Conservation (phyloP, 2,329 filamentous ascomycete species). For the Xylariaceae sp. region DNA sequence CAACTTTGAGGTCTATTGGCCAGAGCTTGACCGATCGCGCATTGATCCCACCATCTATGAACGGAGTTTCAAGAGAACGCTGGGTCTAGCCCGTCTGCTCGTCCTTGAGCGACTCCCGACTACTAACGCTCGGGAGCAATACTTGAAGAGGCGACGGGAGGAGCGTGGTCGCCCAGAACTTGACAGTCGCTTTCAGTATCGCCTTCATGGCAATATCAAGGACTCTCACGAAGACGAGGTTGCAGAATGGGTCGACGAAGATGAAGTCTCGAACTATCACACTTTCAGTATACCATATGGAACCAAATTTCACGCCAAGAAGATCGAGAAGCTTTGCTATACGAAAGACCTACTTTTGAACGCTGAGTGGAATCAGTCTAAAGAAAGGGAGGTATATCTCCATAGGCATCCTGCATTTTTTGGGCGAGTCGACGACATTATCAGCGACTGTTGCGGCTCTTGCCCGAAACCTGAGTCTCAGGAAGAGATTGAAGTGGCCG, state of each 20-base stretch:
- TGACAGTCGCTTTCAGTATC: slow-evolving; percentile 36
- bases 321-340: slow-evolving; percentile 78
- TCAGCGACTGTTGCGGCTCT: slow-evolving; percentile 76
- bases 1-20: slow-evolving; percentile 82
- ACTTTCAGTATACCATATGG: slow-evolving; percentile 71
- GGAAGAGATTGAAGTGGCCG: slow-evolving; percentile 66
- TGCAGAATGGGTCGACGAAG: slow-evolving; percentile 74
- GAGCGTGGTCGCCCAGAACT: slow-evolving; percentile 67
- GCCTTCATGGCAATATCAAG: slow-evolving; percentile 69
- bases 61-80: slow-evolving; percentile 68
- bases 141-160: slow-evolving; percentile 63
- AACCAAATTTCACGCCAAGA: slow-evolving; percentile 55
- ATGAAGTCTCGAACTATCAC: slow-evolving; percentile 76
- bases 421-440: slow-evolving; percentile 66
- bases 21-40: slow-evolving; percentile 66
- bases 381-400: slow-evolving; percentile 70
- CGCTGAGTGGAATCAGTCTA: slow-evolving; percentile 77
- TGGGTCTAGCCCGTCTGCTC: slow-evolving; percentile 73
- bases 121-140: slow-evolving; percentile 61
- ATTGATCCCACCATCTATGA: slow-evolving; percentile 87
- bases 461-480: slow-evolving; percentile 67
- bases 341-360: slow-evolving; percentile 79
- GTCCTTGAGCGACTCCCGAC: slow-evolving; percentile 77
- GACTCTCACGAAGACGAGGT: slow-evolving; percentile 74
- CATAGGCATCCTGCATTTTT: slow-evolving; percentile 87